Percentiles rank a stretch among this genome's conserved stretches.
Conservation (phyloP, 2,329 filamentous ascomycete species). For the Talaromyces pinophilus region DNA sequence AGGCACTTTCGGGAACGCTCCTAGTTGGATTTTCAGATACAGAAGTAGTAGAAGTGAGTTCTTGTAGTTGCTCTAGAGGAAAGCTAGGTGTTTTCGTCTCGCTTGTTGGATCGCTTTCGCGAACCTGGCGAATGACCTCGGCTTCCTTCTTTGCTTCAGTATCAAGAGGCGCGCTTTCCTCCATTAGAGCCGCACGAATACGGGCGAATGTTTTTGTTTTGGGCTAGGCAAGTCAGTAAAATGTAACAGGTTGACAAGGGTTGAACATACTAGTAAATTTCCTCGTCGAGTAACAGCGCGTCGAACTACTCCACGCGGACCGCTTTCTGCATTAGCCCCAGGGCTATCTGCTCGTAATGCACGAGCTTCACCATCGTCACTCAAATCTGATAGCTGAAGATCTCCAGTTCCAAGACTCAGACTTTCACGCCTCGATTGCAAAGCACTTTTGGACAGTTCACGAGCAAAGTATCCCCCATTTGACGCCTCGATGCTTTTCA, state of each 20-base stretch:
- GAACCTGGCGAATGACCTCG: conserved; percentile 92
- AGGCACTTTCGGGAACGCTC: conserved; percentile 62
- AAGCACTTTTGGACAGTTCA: conserved; percentile 50
- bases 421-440: conserved; percentile 73
- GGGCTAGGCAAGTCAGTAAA: conserved; percentile 58
- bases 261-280: conserved; percentile 69
- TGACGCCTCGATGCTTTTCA: conserved; percentile 56
- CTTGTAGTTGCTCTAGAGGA: conserved; percentile 32
- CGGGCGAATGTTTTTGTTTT: conserved; percentile 96
- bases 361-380: conserved; percentile 70
- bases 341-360: conserved; percentile 39
- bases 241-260: not conserved
- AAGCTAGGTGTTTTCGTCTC: conserved; percentile 48
- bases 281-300: conserved; percentile 82
- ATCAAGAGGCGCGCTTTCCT: conserved; percentile 85
- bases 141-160: conserved; percentile 87
- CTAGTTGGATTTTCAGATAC: conserved; percentile 15
- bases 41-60: conserved; percentile 43
- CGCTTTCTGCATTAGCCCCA: conserved; percentile 57
- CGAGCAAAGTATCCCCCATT: conserved; percentile 57
- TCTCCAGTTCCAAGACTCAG: conserved; percentile 89
- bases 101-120: conserved; percentile 77
- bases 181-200: conserved; percentile 83
- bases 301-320: conserved; percentile 74
- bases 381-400: conserved; percentile 74